Evolutionary conservation across 2,329 filamentous ascomycete genomes (phyloP), one percentile per base, ranked within the genome.

Genomic region (Nemania sp.): DNA sequence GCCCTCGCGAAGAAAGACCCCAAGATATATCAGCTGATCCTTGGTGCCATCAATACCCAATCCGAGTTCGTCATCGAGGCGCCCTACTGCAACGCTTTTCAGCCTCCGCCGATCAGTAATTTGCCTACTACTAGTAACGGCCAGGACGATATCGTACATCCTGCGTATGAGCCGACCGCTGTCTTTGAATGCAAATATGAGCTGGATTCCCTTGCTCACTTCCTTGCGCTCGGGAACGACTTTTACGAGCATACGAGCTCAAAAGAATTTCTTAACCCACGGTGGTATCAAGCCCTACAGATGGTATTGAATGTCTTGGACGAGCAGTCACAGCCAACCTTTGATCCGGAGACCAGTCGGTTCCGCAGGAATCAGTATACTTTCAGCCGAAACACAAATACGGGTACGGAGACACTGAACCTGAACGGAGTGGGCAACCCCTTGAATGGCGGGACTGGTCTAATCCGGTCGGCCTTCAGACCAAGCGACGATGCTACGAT

Each of bases 101-200:
- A 99, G 74, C 94, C 95, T 4, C 95, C 95, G 0, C 89, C 91
- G 2, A 91, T 92, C 6, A 93, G 91, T 65, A 86, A 89, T 15
- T 81, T 98, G 0, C 77, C 82, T 3, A 80, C 89, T 5, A 88
- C 87, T 15, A 83, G 85, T 68, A 97, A 94, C 70, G 91, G 91
- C 2, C 91, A 97, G 73, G 84, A 89, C 18, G 95, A 99, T 71
- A 77, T 74, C 9, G 95, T 99, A 0, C 92, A 97, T 69, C 95
- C 95, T 0, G 81, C 82, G 0, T 98, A 96, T 72, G 92, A 98
- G 71, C 89, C 89, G 0, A 85, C 82, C 0, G 85, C 88, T 50
- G 95, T 99, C 3, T 99, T 97, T 67, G 95, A 99, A 77, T 99
- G 95, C 85, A 99, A 99, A 77, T 99, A 98, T 76, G 95, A 99